phyloP scores from a whole-genome alignment of 2,329 filamentous ascomycete species.

The Calonectria hawksworthii region DNA sequence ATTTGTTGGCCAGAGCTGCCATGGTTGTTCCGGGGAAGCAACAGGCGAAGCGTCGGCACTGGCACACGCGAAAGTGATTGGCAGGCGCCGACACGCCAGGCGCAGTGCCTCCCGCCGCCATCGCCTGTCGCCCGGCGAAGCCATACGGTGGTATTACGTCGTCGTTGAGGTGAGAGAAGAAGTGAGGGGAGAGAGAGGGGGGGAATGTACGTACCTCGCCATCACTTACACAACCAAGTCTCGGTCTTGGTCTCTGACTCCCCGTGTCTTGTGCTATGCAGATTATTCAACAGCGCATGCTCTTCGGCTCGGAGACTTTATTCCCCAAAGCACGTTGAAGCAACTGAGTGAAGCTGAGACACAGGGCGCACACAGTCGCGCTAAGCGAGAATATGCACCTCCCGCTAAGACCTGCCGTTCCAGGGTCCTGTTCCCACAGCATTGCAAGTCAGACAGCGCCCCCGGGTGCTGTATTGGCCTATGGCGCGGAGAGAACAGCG shows the following conservation, averaged over 20 bases:
- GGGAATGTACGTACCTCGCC: not conserved
- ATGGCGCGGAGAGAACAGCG: constrained; percentile 10
- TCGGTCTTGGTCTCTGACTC: not conserved
- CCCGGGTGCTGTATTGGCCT: not conserved
- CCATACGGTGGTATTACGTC: not conserved
- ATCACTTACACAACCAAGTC: not conserved
- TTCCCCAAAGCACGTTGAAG: not conserved
- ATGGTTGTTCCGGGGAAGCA: constrained; percentile 15
- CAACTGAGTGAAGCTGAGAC: not conserved
- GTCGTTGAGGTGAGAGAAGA: not conserved
- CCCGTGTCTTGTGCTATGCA: not conserved
- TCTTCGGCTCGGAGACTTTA: not conserved
- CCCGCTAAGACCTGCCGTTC: constrained; percentile 20
- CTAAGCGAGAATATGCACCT: not conserved
- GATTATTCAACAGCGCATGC: not conserved
- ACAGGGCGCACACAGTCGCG: not conserved
- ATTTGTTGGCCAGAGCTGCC: constrained; percentile 28
- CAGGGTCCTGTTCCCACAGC: not conserved
- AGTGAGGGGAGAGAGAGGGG: not conserved
- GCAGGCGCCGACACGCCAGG: not conserved
- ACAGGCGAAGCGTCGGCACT: not conserved
- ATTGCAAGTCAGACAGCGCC: not conserved
- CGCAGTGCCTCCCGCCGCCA: constrained; percentile 12
- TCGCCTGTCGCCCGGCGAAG: not conserved
- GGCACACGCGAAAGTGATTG: constrained; percentile 7